Evolutionary conservation across 2,329 filamentous ascomycete species (phyloP), one percentile per base, ranked within the genome.

Genomic region (Cladosporium sp.): DNA sequence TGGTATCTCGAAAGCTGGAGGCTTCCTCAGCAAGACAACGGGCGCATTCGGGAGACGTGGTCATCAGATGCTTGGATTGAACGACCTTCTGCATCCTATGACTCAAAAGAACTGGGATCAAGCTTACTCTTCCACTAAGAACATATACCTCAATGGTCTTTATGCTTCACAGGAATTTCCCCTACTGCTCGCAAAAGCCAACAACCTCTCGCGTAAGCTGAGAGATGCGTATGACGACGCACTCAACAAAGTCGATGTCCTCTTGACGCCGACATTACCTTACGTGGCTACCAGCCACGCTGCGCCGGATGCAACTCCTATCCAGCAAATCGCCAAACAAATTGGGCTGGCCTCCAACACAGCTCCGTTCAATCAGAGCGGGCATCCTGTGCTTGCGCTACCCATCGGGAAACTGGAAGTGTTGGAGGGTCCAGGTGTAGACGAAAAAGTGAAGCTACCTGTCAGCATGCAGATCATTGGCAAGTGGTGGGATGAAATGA

Each of bases 331-430:
- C 57, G 78, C 79, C 61, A 82, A 82, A 12, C 83, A 82, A 36
- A 82, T 87, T 38, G 86, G 86, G 0, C 71, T 86, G 66, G 86
- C 83, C 0, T 80, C 78, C 18, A 88, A 88, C 68, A 88, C 86
- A 4, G 82, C 83, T 11, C 79, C 79, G 3, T 84, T 84, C 71
- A 84, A 84, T 73, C 71, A 80, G 8, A 83, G 81, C 0, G 82
- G 82, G 0, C 82, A 85, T 74, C 82, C 82, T 3, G 82, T 77
- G 0, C 69, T 85, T 68, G 78, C 76, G 30, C 80, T 85, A 63
- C 83, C 82, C 74, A 81, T 73, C 18, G 73, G 75, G 6, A 67
- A 64, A 51, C 49, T 71, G 65, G 82, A 2, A 78, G 84, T 87
- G 70, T 80, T 87, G 58, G 81, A 87, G 14, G 85, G 84, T 0